Base-by-base conservation (phyloP, 2,329 filamentous ascomycete genomes). In the Chalara sp. region DNA sequence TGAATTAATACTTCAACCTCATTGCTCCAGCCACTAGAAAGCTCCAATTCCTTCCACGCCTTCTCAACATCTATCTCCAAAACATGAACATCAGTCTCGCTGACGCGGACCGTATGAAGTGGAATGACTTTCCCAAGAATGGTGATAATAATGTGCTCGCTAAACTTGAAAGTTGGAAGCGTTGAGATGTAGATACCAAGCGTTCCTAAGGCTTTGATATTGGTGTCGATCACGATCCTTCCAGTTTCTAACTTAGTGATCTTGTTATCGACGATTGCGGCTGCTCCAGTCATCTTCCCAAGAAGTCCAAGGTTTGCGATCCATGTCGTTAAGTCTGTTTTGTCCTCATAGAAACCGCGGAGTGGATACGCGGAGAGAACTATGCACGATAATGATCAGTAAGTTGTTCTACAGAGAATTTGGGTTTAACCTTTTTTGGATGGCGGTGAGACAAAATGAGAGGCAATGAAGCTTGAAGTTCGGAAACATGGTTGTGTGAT, bases 251-350 rank as follows among this genome's bases (percentile, higher is more conserved):
- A 69, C 42, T 83, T 65, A 33, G 76, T 76, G 43, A 84, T 76
- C 31, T 78, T 74, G n/a, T 73, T 83, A 37, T 73, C 75, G 1
- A 85, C 72, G 6, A 96, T 76, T 0, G 89, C 90, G 1, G 89
- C 90, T 1, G 85, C 82, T 0, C 90, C 92, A 0, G 89, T 89
- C 87, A 97, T 95, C 68, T 96, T 96, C 2, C 80, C 86, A 4
- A 95, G 57, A 2, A 97, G 72, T 0, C 92, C 92, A 1, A 97
- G 68, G 13, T 86, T 83, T 1, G 88, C 83, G 1, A 91, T 73
- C 42, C 70, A 70, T 0, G 84, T 70, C 0, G 66, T 60, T 7
- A 64, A 60, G 5, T 65, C 53, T 39, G 70, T 64, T 13, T 63
- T 63, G 21, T 65, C 56, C 37, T 71, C 62, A 1, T 70, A 67